Base-by-base conservation (phyloP, 2,329 filamentous ascomycete genomes). In the Neospermospora avenae region DNA sequence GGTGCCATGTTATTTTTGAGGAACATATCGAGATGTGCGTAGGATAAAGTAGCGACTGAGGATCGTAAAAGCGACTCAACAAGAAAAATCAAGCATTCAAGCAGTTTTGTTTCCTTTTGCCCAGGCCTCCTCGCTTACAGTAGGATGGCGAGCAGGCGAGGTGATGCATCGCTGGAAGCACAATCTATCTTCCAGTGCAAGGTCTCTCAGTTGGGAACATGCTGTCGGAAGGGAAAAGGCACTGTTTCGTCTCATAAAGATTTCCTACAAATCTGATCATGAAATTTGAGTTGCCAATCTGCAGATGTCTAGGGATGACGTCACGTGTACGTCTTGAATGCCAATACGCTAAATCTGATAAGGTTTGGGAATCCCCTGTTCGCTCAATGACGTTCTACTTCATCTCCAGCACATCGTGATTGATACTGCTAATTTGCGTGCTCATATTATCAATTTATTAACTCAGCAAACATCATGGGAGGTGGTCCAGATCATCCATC, bases 401-500 rank as follows among this genome's bases (percentile, higher is more conserved):
- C 31, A 28, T 31, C 48, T 22, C 48, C 5, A 31, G 6, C 5
- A 31, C 28, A 31, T 31, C 20, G 41, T 25, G 20, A 41, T 54
- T 22, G 24, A 28, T 54, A 28, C 10, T 20, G 18, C 10, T 10
- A 5, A 42, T 28, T 13, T 14, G 28, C 39, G 22, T 31, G 28
- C 8, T 18, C 14, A 28, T 41, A n/a, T 6, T 35, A 42, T 53
- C 51, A 54, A 42, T 42, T 14, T 35, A 54, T 25, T 18, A 5
- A 31, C 11, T 31, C 44, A 53, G 37, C 4, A 39, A 41, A 34
- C 41, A 57, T 11, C 3, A 57, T 57, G 55, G 55, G 55, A 57
- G 55, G 55, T 24, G 55, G 55, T 31, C 44, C 46, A 45, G 22
- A 31, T 39, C 25, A 41, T 37, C 55, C 55, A n/a, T 49, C 31